phyloP scores from a whole-genome alignment of 2,329 filamentous ascomycete species.

The Coniella vitis region DNA sequence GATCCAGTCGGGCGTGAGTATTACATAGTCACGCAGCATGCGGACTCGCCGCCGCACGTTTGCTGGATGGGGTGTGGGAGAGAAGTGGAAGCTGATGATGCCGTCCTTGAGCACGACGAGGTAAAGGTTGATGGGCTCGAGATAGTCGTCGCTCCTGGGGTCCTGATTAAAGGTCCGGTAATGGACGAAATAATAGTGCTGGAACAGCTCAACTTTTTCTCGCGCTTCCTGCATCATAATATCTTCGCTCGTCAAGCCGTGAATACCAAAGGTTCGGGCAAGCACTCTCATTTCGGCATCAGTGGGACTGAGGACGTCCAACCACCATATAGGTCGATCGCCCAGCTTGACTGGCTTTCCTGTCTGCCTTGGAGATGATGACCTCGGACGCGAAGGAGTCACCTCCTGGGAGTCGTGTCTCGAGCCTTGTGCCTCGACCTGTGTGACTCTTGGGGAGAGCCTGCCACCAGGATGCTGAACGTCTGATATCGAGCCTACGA shows the following conservation, averaged over 20 bases:
- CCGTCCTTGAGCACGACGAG: conserved; percentile 95
- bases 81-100: conserved; percentile 94
- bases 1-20: conserved; percentile 94
- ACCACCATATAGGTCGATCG: conserved; percentile 90
- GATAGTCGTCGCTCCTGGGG: conserved; percentile 76
- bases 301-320: conserved; percentile 85
- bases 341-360: conserved; percentile 49
- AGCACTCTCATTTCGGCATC: conserved; percentile 94
- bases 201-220: conserved; percentile 96
- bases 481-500: conserved; percentile 23
- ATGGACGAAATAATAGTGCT: conserved; percentile 97
- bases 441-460: conserved; percentile 21
- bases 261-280: conserved; percentile 88
- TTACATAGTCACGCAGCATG: conserved; percentile 88
- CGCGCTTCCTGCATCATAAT: conserved; percentile 96
- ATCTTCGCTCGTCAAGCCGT: conserved; percentile 90
- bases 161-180: conserved; percentile 98
- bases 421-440: conserved; percentile 20
- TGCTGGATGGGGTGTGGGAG: conserved; percentile 89
- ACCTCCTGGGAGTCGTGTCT: conserved; percentile 37
- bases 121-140: conserved; percentile 96
- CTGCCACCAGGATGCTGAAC: conserved; percentile 18
- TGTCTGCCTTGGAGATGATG: conserved; percentile 21
- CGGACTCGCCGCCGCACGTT: conserved; percentile 92
- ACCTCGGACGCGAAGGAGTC: conserved; percentile 40